phyloP scores from a whole-genome alignment of 768 basidiomycete genomes.

The Rubroboletus pulcherrimus region DNA sequence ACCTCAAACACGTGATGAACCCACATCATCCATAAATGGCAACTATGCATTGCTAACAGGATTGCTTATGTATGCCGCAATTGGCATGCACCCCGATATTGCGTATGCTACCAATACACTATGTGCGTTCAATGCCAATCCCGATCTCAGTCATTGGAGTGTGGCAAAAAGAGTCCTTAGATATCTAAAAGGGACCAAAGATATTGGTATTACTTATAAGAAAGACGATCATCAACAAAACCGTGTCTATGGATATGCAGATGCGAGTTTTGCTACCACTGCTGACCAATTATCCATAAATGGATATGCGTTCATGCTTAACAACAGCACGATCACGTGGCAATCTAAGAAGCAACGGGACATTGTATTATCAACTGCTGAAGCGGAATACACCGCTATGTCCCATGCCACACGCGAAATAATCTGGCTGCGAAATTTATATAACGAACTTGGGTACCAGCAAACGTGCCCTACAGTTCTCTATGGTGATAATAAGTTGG shows the following conservation, averaged over 20 bases:
- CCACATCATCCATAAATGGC: rapidly evolving
- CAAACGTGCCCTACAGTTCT: too few relatives aligned
- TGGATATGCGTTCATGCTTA: not conserved
- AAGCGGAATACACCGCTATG: not conserved
- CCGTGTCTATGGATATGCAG: not conserved
- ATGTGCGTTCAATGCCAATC: conserved; percentile 8
- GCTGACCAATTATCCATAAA: not conserved
- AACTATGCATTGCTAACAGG: conserved; percentile 10
- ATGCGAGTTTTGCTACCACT: not conserved
- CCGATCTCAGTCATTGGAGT: conserved; percentile 1
- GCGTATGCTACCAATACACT: not conserved
- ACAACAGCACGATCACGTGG: not conserved
- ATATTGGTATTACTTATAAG: not conserved
- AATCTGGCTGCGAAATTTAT: not conserved
- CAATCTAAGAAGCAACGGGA: not conserved
- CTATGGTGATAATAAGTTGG: too few relatives aligned
- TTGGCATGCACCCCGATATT: conserved; percentile 11
- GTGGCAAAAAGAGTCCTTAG: conserved; percentile 14
- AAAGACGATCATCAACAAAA: not conserved
- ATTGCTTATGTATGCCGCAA: conserved; percentile 22
- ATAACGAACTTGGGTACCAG: not conserved
- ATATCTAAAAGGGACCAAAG: conserved; percentile 13
- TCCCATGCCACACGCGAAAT: not conserved
- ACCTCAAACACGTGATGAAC: not conserved
- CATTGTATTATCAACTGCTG: not conserved